Conservation (phyloP, 805 yeast genomes). For the Candida boidinii region DNA sequence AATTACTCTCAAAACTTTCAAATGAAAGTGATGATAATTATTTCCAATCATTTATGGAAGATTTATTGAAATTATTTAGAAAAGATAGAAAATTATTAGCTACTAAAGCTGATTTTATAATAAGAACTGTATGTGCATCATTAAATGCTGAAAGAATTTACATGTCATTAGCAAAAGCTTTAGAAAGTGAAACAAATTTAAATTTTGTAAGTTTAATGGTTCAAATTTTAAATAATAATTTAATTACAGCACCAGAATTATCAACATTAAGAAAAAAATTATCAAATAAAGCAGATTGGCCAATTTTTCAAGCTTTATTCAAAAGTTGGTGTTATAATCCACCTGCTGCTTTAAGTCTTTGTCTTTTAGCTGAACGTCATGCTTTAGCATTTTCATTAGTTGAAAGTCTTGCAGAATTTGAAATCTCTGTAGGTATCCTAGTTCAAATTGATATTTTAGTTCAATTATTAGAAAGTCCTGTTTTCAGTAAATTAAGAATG, state of each 20-base stretch:
- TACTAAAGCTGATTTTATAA: conserved; percentile 71
- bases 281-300: conserved; percentile 15
- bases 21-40: conserved; percentile 64
- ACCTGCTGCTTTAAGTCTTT: conserved; percentile 78
- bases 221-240: conserved; percentile 78
- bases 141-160: conserved; percentile 79
- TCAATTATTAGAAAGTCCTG: conserved; percentile 87
- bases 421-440: conserved; percentile 67
- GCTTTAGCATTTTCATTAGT: conserved; percentile 81
- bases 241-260: conserved; percentile 81
- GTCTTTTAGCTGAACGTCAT: conserved; percentile 80
- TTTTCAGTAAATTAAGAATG: conserved; percentile 75
- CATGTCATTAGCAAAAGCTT: conserved; percentile 67
- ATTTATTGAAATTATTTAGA: conserved; percentile 61
- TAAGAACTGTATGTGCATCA: conserved; percentile 75
- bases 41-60: conserved; percentile 66
- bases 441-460: conserved; percentile 86
- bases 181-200: conserved; percentile 51
- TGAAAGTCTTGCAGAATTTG: conserved; percentile 73
- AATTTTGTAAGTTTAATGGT: conserved; percentile 74
- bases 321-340: conserved; percentile 90
- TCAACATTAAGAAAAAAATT: conserved; percentile 59
- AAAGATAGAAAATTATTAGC: conserved; percentile 60
- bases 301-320: conserved; percentile 65
- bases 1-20: conserved; percentile 65